A percentile compares a stretch with the other conserved stretches of the same genome.
Conservation (phyloP, 108 stramenopile species). For the Skeletonema marinoi region DNA sequence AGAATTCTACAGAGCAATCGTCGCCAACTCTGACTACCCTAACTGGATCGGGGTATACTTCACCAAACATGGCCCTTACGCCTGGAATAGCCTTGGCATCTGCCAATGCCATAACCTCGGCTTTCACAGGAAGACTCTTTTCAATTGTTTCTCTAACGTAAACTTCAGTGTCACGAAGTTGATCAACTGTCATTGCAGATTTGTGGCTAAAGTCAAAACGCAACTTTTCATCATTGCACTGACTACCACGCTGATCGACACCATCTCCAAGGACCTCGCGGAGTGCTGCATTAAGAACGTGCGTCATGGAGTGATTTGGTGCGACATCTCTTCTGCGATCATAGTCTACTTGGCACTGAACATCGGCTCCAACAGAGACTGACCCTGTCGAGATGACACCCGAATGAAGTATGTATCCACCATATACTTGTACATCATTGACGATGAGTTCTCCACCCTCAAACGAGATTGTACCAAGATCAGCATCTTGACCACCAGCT, state of each 20-base stretch:
- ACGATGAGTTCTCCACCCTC: constrained; percentile 58
- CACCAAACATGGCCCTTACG: constrained; percentile 97
- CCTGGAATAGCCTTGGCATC: constrained; percentile 90
- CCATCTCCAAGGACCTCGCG: constrained; percentile 85
- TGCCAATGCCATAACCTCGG: constrained; percentile 69
- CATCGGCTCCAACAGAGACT: constrained; percentile 70
- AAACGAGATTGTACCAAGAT: constrained; percentile 72
- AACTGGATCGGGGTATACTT: constrained; percentile 99
- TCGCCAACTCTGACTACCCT: constrained; percentile 92
- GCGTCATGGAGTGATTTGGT: constrained; percentile 99
- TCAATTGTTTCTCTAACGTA: constrained; percentile 82
- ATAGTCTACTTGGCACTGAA: constrained; percentile 92
- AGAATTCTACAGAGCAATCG: constrained; percentile 90
- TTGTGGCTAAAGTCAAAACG: constrained; percentile 97
- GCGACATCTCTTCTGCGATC: constrained; percentile 87
- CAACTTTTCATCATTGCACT: constrained; percentile 94
- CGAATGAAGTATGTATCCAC: constrained; percentile 90
- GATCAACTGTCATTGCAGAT: constrained; percentile 79
- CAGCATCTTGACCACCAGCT: constrained; percentile 96
- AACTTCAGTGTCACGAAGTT: constrained; percentile 86
- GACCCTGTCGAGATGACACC: constrained; percentile 65
- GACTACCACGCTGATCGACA: constrained; percentile 89
- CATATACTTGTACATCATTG: constrained; percentile 83
- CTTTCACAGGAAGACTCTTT: constrained; percentile 66
- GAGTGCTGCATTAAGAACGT: constrained; percentile 97